Evolutionary conservation across 306 rosid genomes (phyloP).

Genomic region (Casuarina equisetifolia): DNA sequence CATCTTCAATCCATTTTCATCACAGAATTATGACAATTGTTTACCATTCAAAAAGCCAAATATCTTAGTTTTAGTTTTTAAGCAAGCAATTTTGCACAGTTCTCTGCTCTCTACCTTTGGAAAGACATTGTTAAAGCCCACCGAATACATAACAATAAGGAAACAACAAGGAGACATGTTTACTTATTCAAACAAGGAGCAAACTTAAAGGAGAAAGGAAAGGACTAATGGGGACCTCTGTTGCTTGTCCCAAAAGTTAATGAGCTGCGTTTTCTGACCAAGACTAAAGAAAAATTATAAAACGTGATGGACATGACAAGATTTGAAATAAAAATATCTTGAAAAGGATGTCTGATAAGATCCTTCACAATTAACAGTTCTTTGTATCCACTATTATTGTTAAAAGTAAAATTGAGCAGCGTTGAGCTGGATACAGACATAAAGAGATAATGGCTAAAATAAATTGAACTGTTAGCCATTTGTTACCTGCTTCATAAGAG

Average conservation of each 20-base stretch:
- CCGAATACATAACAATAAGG: neutral
- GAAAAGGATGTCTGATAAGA: neutral
- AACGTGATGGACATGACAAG: neutral
- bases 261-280: conserved; percentile 1
- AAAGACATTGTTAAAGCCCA: neutral
- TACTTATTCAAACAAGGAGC: neutral
- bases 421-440: conserved; percentile 3
- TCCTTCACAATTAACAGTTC: neutral
- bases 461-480: conserved; percentile 1
- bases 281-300: neutral
- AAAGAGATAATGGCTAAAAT: neutral
- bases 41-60: neutral
- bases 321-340: neutral
- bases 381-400: neutral
- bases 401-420: neutral
- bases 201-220: neutral
- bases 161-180: neutral
- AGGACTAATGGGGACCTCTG: neutral
- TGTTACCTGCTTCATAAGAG: conserved; percentile 82
- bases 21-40: neutral
- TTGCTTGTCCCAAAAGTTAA: neutral
- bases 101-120: neutral
- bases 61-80: too few species aligned
- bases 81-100: neutral
- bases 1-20: neutral